Conservation (phyloP, 306 rosid genomes). For the Vigna reflexopilosa region DNA sequence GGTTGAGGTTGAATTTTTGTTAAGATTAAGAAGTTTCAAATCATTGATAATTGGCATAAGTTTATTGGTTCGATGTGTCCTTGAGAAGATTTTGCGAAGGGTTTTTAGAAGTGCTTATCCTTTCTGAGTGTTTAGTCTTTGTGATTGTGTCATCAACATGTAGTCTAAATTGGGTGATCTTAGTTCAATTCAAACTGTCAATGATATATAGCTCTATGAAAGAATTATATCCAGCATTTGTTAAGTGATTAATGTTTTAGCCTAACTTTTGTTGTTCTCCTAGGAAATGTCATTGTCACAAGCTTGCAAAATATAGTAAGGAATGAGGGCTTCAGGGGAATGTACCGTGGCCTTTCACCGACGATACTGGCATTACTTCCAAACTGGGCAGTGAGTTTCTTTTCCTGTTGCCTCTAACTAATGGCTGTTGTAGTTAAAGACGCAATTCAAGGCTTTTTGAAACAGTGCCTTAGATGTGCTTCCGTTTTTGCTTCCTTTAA, state of each 20-base stretch:
- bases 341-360: slow-evolving; percentile 98
- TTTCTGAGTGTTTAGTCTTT: slow-evolving; percentile 15
- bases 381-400: slow-evolving; percentile 93
- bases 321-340: slow-evolving; percentile 85
- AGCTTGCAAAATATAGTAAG: slow-evolving; percentile 75
- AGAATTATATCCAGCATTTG: slow-evolving; percentile 10
- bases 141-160: background rate
- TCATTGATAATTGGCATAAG: slow-evolving; percentile 3
- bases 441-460: slow-evolving; percentile 7
- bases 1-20: slow-evolving; percentile 31
- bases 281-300: slow-evolving; percentile 81
- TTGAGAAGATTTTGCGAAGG: background rate
- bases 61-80: background rate
- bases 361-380: slow-evolving; percentile 95
- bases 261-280: slow-evolving; percentile 41
- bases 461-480: slow-evolving; percentile 5
- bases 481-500: background rate
- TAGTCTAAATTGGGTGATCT: slow-evolving; percentile 21
- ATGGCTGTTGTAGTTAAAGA: slow-evolving; percentile 22
- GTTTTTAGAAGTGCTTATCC: slow-evolving; percentile 9
- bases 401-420: slow-evolving; percentile 30
- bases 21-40: background rate
- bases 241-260: slow-evolving; percentile 17
- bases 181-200: slow-evolving; percentile 28
- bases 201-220: background rate